These are phyloP conservation scores for Globisporangium takayamanum DNA, from an alignment of 352 stramenopile species.

Conservation along the genomic window DNA sequence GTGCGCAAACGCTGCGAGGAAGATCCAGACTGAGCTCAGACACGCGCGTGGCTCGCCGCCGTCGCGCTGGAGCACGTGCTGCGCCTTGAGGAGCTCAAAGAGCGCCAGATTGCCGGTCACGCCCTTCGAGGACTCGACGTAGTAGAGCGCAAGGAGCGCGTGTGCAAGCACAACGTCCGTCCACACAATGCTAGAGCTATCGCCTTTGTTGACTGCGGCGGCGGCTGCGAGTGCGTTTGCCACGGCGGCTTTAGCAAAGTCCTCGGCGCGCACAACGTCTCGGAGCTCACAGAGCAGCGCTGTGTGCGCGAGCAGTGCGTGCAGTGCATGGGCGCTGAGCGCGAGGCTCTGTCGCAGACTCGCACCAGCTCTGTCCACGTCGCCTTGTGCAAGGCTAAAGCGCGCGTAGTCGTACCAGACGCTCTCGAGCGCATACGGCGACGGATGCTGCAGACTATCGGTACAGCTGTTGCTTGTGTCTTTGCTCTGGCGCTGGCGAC, in stretches of 20 bases:
- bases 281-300: slow-evolving; percentile 53
- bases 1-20: slow-evolving; percentile 38
- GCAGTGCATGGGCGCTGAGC: slow-evolving; percentile 32
- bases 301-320: slow-evolving; percentile 40
- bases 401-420: slow-evolving; percentile 65
- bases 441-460: slow-evolving; percentile 8
- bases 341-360: slow-evolving; percentile 54
- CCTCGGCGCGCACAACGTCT: slow-evolving; percentile 38
- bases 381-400: slow-evolving; percentile 42
- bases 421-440: slow-evolving; percentile 13
- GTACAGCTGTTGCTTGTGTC: slow-evolving; percentile 1
- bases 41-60: slow-evolving; percentile 17
- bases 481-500: no score
- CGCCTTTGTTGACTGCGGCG: slow-evolving; percentile 1
- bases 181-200: not conserved
- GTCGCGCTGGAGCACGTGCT: slow-evolving; percentile 25
- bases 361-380: slow-evolving; percentile 47
- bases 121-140: slow-evolving; percentile 34
- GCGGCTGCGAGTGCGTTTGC: slow-evolving; percentile 10
- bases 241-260: slow-evolving; percentile 39
- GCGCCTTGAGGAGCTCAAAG: slow-evolving; percentile 61
- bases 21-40: slow-evolving; percentile 54
- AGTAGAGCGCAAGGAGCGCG: slow-evolving; percentile 57
- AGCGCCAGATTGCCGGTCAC: slow-evolving; percentile 51
- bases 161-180: slow-evolving; percentile 36